Base-by-base conservation (phyloP, 139 green algal genomes). In the Protoeuglena noctilucae region DNA sequence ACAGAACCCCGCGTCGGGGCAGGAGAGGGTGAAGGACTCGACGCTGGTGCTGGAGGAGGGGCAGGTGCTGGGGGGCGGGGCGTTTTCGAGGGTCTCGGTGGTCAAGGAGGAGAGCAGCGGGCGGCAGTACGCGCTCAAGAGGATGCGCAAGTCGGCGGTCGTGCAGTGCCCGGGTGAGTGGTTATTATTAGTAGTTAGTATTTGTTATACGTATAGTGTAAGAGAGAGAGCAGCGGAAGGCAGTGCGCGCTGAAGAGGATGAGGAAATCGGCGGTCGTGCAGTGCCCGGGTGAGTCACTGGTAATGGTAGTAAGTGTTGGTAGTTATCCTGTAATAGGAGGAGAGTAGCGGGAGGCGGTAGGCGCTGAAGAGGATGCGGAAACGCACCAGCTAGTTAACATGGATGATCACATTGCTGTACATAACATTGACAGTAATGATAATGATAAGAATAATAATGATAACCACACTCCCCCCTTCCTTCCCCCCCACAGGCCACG, bases 111-210 rank as follows among this genome's bases (percentile, higher is more conserved):
- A 77, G 29, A 67, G 51, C 2, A 82, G 74, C 12, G 64, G 64
- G n/a, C 62, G 85, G 23, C 61, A 65, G 17, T 96, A 88, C 59
- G 88, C 88, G 7, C 60, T 96, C 4, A 96, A 96, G 72, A 74
- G 83, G 47, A 94, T 96, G 80, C 72, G 72, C 54, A 96, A 95
- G 77, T 71, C 65, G 4, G 78, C 72, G 2, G 83, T 93, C 24
- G 78, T 86, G 57, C 78, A 90, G 65, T 94, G 85, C 73, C 79
- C 84, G 12, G 28, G 18, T 56, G 22, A 27, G 9, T 41, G 39
- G 14, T 16, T 16, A 16, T 46, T 12, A 31, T n/a, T n/a, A n/a
- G n/a, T n/a, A n/a, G n/a, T 4, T 18, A 40, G 43, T 59, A 54
- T 59, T 34, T 26, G 25, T 34, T 19, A 28, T 34, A 59, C 28